Conservation (phyloP, 176 grass and related monocot genomes). For the Canna indica region DNA sequence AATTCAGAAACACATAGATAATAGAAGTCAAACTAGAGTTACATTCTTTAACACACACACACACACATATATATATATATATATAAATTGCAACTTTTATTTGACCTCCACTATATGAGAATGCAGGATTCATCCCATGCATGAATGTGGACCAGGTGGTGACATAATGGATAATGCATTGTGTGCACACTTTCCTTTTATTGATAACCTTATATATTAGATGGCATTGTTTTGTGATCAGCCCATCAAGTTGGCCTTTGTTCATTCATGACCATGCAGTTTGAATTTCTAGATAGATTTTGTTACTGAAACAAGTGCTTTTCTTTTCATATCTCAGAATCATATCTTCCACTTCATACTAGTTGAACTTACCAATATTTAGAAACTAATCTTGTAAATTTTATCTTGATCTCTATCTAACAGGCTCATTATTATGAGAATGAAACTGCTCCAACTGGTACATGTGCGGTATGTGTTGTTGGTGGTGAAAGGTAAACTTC, state of each 20-base stretch:
- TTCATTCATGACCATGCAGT: neutral
- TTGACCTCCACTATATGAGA: no score
- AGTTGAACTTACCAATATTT: neutral
- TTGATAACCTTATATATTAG: no score
- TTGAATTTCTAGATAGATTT: neutral
- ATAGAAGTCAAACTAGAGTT: no score
- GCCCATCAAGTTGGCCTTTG: neutral
- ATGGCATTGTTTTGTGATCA: no score
- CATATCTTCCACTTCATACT: neutral
- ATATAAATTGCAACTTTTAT: no score
- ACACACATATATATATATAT: no score
- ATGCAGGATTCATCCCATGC: no score
- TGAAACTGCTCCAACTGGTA: slow-evolving; percentile 69
- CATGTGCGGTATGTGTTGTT: slow-evolving; percentile 97
- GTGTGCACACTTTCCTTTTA: no score
- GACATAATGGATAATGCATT: no score
- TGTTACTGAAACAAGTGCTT: neutral
- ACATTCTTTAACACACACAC: no score
- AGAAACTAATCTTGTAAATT: slow-evolving; percentile 1
- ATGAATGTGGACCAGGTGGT: no score
- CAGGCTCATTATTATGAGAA: slow-evolving; percentile 91
- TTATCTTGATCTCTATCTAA: slow-evolving; percentile 13
- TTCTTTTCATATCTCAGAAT: neutral
- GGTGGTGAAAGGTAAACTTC: slow-evolving; percentile 74
- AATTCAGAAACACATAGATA: no score